Conservation (phyloP, 2,329 filamentous ascomycete genomes). For the Colletotrichum cereale region DNA sequence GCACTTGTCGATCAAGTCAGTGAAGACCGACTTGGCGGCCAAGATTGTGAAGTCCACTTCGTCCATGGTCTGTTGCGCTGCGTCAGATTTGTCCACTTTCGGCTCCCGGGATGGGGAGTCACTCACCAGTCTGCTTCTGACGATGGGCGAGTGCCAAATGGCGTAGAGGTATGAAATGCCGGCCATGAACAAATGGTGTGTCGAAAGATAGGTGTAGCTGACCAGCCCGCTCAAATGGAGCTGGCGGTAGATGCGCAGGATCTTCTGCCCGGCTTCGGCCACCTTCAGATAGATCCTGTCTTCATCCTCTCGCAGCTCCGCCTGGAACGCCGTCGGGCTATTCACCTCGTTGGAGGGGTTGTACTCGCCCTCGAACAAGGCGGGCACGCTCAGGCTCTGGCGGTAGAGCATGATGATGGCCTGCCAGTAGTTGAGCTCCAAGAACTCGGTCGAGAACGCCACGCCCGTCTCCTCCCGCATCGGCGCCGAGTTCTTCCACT, state of each 20-base stretch:
- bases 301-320: conserved; percentile 82
- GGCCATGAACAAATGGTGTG: conserved; percentile 97
- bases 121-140: conserved; percentile 86
- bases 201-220: conserved; percentile 96
- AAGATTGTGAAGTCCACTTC: conserved; percentile 98
- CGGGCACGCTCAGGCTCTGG: conserved; percentile 88
- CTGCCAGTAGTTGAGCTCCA: conserved; percentile 98
- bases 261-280: conserved; percentile 93
- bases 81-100: conserved; percentile 44
- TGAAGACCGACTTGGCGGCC: conserved; percentile 91
- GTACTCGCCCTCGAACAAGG: conserved; percentile 85
- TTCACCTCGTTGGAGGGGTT: conserved; percentile 74
- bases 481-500: conserved; percentile 90
- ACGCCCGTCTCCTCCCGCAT: conserved; percentile 85
- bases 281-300: conserved; percentile 95
- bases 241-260: conserved; percentile 90
- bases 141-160: conserved; percentile 94
- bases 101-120: not conserved
- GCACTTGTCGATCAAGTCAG: conserved; percentile 93
- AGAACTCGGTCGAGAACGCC: conserved; percentile 87
- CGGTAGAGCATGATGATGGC: conserved; percentile 95
- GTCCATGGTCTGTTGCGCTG: conserved; percentile 76
- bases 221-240: conserved; percentile 89
- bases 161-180: conserved; percentile 97
- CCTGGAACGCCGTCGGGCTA: conserved; percentile 70